Evolutionary conservation across 1,284 basidiomycete species (phyloP).

Genomic region (Albatrellus sp.): DNA sequence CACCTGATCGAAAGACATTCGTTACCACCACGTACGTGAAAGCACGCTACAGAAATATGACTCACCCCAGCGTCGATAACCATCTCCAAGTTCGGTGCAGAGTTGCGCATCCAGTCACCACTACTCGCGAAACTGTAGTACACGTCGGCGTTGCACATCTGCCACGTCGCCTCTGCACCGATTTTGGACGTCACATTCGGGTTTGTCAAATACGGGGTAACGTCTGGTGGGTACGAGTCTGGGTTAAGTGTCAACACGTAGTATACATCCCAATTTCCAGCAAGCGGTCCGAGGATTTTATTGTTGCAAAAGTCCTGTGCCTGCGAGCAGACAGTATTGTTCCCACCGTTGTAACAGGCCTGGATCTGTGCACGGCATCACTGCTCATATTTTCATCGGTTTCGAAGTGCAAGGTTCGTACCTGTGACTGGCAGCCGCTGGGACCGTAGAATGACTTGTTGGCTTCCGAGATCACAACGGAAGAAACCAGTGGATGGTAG

Average conservation of each 20-base stretch:
- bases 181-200: constrained; percentile 25
- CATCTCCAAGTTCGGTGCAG: constrained; percentile 37
- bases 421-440: constrained; percentile 30
- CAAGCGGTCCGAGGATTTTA: constrained; percentile 35
- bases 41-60: background rate
- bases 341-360: constrained; percentile 33
- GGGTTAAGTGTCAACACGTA: constrained; percentile 36
- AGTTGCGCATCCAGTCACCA: constrained; percentile 56
- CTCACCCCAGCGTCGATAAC: constrained; percentile 49
- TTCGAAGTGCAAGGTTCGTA: background rate
- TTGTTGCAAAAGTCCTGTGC: constrained; percentile 47
- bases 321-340: constrained; percentile 33
- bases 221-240: constrained; percentile 41
- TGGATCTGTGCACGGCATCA: constrained; percentile 28
- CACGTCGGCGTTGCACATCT: constrained; percentile 29
- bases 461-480: constrained; percentile 25
- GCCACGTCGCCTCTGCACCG: constrained; percentile 39
- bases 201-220: constrained; percentile 28
- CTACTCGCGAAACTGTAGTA: constrained; percentile 44
- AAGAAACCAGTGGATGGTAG: constrained; percentile 38
- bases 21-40: background rate
- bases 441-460: constrained; percentile 31
- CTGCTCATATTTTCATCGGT: too few species aligned
- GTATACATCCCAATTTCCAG: constrained; percentile 38
- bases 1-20: background rate